These are phyloP conservation scores for Capsicum rhomboideum DNA, from an alignment of 257 asterid species.

Conservation along the genomic window DNA sequence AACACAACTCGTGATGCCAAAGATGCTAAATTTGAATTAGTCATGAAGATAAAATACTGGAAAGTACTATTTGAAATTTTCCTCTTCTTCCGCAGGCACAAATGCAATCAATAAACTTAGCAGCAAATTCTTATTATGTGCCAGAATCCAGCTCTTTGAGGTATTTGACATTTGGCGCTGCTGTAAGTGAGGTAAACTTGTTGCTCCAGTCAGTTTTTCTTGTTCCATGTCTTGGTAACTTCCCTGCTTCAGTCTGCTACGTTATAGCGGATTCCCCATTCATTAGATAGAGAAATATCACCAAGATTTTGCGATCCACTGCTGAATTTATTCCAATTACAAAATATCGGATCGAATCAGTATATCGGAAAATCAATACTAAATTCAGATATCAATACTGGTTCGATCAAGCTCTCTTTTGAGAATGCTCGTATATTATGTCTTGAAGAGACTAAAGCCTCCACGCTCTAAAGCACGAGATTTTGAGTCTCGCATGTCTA, in stretches of 20 bases:
- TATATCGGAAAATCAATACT: not conserved
- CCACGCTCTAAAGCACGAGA: not conserved
- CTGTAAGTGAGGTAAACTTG: constrained; percentile 59
- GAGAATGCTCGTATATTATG: not conserved
- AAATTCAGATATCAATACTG: not conserved
- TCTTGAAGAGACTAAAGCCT: not conserved
- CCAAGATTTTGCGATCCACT: not conserved
- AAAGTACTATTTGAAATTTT: not conserved
- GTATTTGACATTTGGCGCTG: constrained; percentile 67
- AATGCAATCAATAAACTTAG: constrained; percentile 30
- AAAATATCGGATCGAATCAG: not conserved
- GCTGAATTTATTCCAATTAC: not conserved
- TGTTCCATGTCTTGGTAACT: not conserved
- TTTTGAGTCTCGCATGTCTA: not conserved
- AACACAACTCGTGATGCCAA: not conserved
- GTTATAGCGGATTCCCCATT: not conserved
- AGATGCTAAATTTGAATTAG: not conserved
- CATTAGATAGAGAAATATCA: no score
- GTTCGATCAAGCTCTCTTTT: not conserved
- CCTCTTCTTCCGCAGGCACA: constrained; percentile 39
- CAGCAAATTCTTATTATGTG: constrained; percentile 45
- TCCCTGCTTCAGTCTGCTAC: not conserved
- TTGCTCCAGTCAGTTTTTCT: not conserved
- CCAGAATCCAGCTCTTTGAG: constrained; percentile 20
- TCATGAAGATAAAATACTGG: not conserved